These are phyloP conservation scores for Boechera stricta DNA, from an alignment of 345 rosid genomes.

Conservation along the genomic window DNA sequence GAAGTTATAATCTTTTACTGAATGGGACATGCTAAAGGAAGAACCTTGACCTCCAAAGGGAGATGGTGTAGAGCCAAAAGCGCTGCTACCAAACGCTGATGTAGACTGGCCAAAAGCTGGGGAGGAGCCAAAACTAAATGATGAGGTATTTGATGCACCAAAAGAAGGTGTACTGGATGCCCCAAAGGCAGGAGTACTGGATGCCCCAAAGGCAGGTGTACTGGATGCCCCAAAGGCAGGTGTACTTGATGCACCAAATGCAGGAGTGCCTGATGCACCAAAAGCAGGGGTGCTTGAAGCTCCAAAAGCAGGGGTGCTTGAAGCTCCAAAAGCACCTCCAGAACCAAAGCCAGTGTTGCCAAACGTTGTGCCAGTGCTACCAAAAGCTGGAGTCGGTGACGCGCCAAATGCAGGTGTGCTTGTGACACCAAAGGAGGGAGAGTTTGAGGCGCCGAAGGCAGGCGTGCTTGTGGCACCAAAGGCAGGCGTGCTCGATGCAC, in stretches of 20 bases:
- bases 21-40: conserved; percentile 60
- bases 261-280: conserved; percentile 31
- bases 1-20: background rate
- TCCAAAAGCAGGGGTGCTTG: conserved; percentile 50
- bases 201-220: conserved; percentile 36
- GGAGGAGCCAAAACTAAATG: conserved; percentile 72
- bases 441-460: conserved; percentile 55
- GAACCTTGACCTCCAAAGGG: conserved; percentile 80
- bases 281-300: conserved; percentile 31
- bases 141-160: conserved; percentile 64
- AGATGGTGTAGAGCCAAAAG: conserved; percentile 70
- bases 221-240: conserved; percentile 37
- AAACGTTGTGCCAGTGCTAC: conserved; percentile 74
- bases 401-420: conserved; percentile 64
- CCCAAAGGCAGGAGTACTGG: conserved; percentile 60
- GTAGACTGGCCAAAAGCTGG: conserved; percentile 88
- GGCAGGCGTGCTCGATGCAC: conserved; percentile 57
- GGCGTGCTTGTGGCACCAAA: conserved; percentile 61
- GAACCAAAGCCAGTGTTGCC: conserved; percentile 76
- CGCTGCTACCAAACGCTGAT: conserved; percentile 75
- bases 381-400: conserved; percentile 62
- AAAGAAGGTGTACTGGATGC: conserved; percentile 58
- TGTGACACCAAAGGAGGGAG: conserved; percentile 60
- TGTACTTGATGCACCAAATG: conserved; percentile 32
- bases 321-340: conserved; percentile 57